Percentiles rank a stretch among this genome's conserved stretches.
Evolutionary conservation across 345 rosid species (phyloP).

Genomic region (Lepidium didymum): DNA sequence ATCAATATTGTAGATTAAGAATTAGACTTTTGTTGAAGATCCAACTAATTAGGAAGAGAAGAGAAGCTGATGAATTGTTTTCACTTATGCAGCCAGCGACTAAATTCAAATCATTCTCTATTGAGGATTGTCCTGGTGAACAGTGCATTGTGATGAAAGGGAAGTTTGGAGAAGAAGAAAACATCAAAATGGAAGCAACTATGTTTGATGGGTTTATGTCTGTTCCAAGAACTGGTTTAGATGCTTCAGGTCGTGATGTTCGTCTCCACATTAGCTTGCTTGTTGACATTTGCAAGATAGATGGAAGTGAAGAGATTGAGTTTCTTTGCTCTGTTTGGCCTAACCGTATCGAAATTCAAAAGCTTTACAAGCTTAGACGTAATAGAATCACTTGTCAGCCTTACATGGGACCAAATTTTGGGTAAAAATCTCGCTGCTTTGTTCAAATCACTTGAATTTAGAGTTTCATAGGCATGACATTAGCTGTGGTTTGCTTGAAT

Average conservation of each 20-base stretch:
- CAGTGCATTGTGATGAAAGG: slow-evolving; percentile 50
- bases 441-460: background rate
- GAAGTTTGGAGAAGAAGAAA: slow-evolving; percentile 36
- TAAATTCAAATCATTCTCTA: slow-evolving; percentile 45
- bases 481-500: background rate
- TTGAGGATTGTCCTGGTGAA: slow-evolving; percentile 52
- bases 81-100: slow-evolving; percentile 35
- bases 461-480: background rate
- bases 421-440: slow-evolving; percentile 28
- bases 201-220: slow-evolving; percentile 58
- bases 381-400: slow-evolving; percentile 32
- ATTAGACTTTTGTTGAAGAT: background rate
- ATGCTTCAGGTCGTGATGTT: slow-evolving; percentile 38
- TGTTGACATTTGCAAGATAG: slow-evolving; percentile 41
- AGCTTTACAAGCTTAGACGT: slow-evolving; percentile 37
- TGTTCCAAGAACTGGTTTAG: slow-evolving; percentile 42
- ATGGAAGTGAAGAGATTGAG: slow-evolving; percentile 35
- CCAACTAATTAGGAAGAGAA: background rate
- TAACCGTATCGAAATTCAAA: slow-evolving; percentile 49
- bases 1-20: background rate
- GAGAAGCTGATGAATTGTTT: background rate
- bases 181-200: slow-evolving; percentile 49
- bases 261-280: slow-evolving; percentile 55
- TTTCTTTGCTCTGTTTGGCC: slow-evolving; percentile 73
- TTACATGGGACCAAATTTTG: slow-evolving; percentile 58